phyloP scores from a whole-genome alignment of 345 rosid genomes.

The Aethionema arabicum region DNA sequence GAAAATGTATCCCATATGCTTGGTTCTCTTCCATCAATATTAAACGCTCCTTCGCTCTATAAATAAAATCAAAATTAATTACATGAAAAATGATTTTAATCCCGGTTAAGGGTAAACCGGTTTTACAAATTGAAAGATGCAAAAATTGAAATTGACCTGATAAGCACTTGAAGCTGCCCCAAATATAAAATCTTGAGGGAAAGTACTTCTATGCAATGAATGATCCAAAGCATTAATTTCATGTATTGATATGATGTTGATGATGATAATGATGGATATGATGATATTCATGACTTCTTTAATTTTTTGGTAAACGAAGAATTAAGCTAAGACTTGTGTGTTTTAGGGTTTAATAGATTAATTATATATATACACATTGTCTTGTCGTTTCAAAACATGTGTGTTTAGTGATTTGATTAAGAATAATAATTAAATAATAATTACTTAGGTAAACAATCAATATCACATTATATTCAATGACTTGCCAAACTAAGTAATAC shows the following conservation, averaged over 20 bases:
- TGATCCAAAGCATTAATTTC: conserved; percentile 9
- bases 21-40: conserved; percentile 31
- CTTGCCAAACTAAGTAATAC: no score
- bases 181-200: conserved; percentile 16
- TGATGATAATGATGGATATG: conserved; percentile 7
- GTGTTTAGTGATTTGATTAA: no score
- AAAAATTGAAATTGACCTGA: conserved; percentile 2
- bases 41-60: conserved; percentile 35
- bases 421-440: no score
- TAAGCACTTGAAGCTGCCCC: conserved; percentile 28
- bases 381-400: no score
- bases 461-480: no score
- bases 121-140: background rate
- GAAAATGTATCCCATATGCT: conserved; percentile 40
- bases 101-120: conserved; percentile 2
- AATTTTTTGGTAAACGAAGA: background rate
- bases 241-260: background rate
- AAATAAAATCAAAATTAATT: background rate
- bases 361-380: no score
- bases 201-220: conserved; percentile 13
- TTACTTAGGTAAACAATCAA: no score
- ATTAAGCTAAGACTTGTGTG: no score
- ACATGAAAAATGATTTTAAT: background rate
- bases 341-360: no score
- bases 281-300: conserved; percentile 1